phyloP scores from a whole-genome alignment of 768 basidiomycete species.

The Boletus barrowsii region DNA sequence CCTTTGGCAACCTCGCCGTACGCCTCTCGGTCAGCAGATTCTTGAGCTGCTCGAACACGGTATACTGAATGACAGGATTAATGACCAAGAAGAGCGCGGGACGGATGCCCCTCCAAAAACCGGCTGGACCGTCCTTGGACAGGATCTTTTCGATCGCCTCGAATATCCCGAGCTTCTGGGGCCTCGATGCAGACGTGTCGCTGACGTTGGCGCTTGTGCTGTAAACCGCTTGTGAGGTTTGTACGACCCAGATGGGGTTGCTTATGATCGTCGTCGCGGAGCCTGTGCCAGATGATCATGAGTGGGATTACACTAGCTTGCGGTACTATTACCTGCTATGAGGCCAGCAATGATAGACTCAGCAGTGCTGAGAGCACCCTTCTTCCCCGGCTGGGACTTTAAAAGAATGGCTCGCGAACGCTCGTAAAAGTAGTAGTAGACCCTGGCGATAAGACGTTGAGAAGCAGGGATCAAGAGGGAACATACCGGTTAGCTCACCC shows the following conservation, averaged over 20 bases:
- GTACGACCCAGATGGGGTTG: constrained; percentile 97
- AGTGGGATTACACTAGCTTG: neutral
- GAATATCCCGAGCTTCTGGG: constrained; percentile 58
- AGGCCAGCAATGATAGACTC: constrained; percentile 89
- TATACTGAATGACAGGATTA: constrained; percentile 94
- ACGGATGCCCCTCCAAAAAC: constrained; percentile 90
- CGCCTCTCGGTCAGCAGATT: constrained; percentile 70
- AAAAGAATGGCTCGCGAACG: constrained; percentile 58
- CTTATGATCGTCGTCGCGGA: constrained; percentile 84
- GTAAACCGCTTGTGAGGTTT: constrained; percentile 81
- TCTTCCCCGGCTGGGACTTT: constrained; percentile 51
- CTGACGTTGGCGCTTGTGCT: constrained; percentile 39
- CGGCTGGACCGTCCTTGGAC: constrained; percentile 67
- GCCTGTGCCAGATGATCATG: constrained; percentile 43
- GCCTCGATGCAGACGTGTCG: constrained; percentile 37
- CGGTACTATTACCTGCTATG: constrained; percentile 62
- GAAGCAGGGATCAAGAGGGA: neutral
- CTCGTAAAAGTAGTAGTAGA: constrained; percentile 93
- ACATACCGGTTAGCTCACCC: constrained; percentile 47
- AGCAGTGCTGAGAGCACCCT: constrained; percentile 66
- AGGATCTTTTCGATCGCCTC: constrained; percentile 70
- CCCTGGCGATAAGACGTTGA: constrained; percentile 40
- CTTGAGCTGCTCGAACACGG: constrained; percentile 92
- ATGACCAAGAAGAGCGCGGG: constrained; percentile 92
- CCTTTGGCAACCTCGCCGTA: constrained; percentile 48